Percentiles rank a stretch among this genome's conserved stretches.
These are phyloP conservation scores for Podila epicladia DNA, from an alignment of 192 early-diverging fungal genomes.

Conservation along the genomic window DNA sequence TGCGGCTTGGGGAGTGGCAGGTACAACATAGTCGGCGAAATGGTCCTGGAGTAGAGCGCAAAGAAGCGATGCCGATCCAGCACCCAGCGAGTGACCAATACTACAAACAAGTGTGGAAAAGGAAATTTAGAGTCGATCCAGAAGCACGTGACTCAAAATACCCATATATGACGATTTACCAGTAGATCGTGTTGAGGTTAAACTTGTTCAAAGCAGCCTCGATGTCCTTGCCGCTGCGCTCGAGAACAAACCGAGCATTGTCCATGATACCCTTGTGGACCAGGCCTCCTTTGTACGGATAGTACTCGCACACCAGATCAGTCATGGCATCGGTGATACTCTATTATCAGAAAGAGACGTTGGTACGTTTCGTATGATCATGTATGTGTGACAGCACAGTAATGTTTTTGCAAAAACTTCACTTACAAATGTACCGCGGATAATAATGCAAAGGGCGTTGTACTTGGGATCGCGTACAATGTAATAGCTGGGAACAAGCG, in stretches of 20 bases:
- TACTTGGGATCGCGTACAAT: constrained; percentile 52
- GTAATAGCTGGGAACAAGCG: constrained; percentile 52
- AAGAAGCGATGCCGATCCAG: constrained; percentile 35
- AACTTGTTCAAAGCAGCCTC: constrained; percentile 46
- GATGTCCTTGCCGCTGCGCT: constrained; percentile 47
- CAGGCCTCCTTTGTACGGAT: constrained; percentile 54
- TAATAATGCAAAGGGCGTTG: constrained; percentile 51
- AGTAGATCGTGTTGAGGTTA: constrained; percentile 49
- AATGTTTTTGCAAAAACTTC: no score
- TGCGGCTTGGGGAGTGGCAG: neutral
- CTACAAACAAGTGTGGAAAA: neutral
- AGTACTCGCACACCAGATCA: constrained; percentile 52
- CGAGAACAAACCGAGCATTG: constrained; percentile 50
- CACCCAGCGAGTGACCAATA: constrained; percentile 56
- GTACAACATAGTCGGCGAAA: constrained; percentile 24
- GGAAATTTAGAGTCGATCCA: neutral
- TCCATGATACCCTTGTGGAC: constrained; percentile 55
- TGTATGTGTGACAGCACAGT: no score
- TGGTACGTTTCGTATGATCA: neutral
- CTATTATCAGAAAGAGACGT: constrained; percentile 6
- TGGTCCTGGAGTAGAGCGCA: constrained; percentile 48
- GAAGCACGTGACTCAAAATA: neutral
- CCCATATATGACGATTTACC: neutral
- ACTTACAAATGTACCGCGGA: constrained; percentile 55
- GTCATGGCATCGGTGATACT: constrained; percentile 56